Percentiles rank a stretch among this genome's conserved stretches.
Evolutionary conservation across 495 filamentous ascomycete genomes (phyloP).

Genomic region (Aspergillus sclerotioniger): DNA sequence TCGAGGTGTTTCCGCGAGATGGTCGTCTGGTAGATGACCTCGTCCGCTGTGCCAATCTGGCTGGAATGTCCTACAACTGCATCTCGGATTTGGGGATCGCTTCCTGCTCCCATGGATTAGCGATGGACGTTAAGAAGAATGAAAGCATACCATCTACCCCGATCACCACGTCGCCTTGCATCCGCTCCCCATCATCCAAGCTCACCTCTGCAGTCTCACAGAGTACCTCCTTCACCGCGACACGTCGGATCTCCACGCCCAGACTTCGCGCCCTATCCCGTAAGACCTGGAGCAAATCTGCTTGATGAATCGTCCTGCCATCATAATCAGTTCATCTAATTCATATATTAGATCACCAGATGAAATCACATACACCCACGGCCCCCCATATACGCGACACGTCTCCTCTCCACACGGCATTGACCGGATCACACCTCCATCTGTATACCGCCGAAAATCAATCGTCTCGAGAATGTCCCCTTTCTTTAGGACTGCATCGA

Average conservation of each 20-base stretch:
- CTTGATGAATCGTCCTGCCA: neutral
- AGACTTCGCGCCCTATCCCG: neutral
- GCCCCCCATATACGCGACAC: neutral
- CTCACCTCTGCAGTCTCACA: neutral
- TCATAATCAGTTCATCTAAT: neutral
- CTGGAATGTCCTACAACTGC: neutral
- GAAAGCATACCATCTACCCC: neutral
- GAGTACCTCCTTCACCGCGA: neutral
- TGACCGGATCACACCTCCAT: conserved; percentile 6
- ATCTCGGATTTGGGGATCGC: neutral
- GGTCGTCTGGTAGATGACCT: conserved; percentile 2
- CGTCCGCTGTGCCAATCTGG: neutral
- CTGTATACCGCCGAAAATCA: conserved; percentile 3
- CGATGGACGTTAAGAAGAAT: no score
- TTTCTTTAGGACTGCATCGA: neutral
- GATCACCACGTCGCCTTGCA: neutral
- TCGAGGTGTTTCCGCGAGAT: neutral
- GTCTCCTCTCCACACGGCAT: conserved; percentile 3
- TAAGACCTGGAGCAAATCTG: neutral
- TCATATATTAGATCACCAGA: neutral
- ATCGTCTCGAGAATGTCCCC: neutral
- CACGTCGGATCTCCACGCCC: neutral
- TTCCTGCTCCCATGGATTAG: neutral
- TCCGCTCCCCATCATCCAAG: neutral
- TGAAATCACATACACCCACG: conserved; percentile 9